phyloP scores from a whole-genome alignment of 2,329 filamentous ascomycete species.

The Emmonsiellopsis sp. region DNA sequence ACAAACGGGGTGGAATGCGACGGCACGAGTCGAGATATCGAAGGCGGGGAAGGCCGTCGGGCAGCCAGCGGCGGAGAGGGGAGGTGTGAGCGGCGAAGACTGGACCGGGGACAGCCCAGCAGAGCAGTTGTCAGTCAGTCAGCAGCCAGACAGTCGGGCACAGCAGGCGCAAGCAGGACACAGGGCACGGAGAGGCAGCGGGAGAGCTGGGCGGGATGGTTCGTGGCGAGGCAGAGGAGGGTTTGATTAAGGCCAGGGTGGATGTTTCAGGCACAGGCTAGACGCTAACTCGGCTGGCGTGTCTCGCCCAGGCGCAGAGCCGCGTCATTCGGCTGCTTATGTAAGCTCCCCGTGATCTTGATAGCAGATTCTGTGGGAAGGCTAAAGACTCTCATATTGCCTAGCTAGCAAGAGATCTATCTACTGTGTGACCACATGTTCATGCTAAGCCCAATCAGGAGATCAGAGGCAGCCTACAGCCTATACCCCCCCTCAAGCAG shows the following conservation, averaged over 20 bases:
- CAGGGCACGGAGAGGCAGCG: not conserved
- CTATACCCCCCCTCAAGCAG: no score
- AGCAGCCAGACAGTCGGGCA: not conserved
- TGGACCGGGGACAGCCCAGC: no score
- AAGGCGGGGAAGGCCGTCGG: not conserved
- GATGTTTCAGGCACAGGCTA: slow-evolving; percentile 2
- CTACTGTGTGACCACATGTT: no score
- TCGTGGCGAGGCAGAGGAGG: not conserved
- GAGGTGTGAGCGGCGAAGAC: no score
- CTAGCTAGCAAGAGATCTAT: no score
- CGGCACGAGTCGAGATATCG: not conserved
- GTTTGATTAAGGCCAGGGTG: slow-evolving; percentile 5
- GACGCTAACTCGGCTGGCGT: not conserved
- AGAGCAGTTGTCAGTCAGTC: not conserved
- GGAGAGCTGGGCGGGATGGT: not conserved
- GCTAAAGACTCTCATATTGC: no score
- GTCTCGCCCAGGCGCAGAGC: not conserved
- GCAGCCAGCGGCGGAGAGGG: not conserved
- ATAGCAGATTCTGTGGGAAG: no score
- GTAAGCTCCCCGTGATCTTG: no score
- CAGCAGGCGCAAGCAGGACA: not conserved
- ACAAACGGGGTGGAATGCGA: no score
- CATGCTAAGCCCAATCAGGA: no score
- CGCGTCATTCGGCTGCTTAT: not conserved
- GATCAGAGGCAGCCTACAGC: no score